Conservation (phyloP, 2,329 filamentous ascomycete genomes). For the Pseudocercospora fuligena region DNA sequence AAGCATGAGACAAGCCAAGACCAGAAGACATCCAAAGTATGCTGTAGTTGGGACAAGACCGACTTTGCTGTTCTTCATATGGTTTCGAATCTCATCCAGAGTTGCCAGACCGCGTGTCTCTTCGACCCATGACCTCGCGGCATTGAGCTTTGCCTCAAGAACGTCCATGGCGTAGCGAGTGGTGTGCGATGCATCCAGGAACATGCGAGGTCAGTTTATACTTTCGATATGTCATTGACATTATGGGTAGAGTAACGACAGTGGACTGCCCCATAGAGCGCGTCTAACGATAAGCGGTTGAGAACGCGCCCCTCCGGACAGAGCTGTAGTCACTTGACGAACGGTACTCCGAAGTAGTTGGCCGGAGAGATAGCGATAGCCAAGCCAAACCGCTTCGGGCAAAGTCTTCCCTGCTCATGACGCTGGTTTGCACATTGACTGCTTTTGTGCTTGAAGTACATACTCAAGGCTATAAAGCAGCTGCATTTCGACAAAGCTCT, state of each 20-base stretch:
- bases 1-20: not conserved
- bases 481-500: not conserved
- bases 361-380: conserved; percentile 1
- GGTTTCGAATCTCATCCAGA: not conserved
- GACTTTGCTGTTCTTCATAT: not conserved
- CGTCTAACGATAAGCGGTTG: not conserved
- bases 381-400: conserved; percentile 9
- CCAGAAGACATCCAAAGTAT: not conserved
- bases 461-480: not conserved
- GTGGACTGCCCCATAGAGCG: not conserved
- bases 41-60: not conserved
- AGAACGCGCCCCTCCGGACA: not conserved
- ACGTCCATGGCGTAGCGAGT: not conserved
- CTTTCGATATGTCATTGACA: not conserved
- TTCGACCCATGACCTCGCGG: not conserved
- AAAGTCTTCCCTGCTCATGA: conserved; percentile 8
- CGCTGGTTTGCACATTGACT: not conserved
- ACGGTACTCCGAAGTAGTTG: not conserved
- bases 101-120: not conserved
- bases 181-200: not conserved
- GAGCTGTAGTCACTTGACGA: not conserved
- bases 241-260: not conserved
- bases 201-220: not conserved
- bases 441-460: not conserved
- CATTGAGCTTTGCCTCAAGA: not conserved